These are phyloP conservation scores for Excoecaria agallocha DNA, from an alignment of 345 rosid species.

Conservation along the genomic window DNA sequence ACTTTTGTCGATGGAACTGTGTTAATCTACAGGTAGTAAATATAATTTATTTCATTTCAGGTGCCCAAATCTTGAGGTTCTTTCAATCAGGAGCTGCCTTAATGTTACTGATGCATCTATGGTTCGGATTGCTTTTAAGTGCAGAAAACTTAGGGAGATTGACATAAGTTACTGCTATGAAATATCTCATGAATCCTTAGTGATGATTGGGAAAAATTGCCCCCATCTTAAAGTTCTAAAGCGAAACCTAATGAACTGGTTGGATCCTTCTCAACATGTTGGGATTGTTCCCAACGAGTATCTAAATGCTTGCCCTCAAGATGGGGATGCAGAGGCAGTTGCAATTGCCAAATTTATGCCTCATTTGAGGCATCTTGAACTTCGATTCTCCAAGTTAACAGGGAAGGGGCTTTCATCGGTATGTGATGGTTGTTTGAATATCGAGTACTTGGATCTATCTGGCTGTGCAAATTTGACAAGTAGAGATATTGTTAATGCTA, in stretches of 20 bases:
- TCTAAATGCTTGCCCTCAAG: constrained; percentile 73
- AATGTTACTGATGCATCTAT: constrained; percentile 70
- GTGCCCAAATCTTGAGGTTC: constrained; percentile 63
- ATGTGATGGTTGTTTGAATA: constrained; percentile 62
- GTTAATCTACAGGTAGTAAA: not conserved
- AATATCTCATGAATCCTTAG: constrained; percentile 65
- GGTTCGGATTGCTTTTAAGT: constrained; percentile 56
- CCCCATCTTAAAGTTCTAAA: constrained; percentile 55
- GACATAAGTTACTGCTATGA: constrained; percentile 82
- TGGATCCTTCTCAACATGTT: constrained; percentile 60
- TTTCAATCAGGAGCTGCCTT: constrained; percentile 61
- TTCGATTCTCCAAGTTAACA: constrained; percentile 63
- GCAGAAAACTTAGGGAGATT: constrained; percentile 53
- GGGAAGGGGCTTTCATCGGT: constrained; percentile 55
- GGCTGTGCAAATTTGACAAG: constrained; percentile 74
- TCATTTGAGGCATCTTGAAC: constrained; percentile 57
- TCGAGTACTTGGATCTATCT: constrained; percentile 60
- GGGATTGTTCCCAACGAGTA: constrained; percentile 66
- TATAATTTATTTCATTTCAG: constrained; percentile 26
- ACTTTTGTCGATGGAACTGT: not conserved
- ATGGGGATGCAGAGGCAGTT: constrained; percentile 71
- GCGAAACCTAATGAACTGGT: constrained; percentile 73
- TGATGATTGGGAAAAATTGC: constrained; percentile 62
- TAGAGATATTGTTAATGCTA: constrained; percentile 50
- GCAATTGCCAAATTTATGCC: constrained; percentile 67